Conservation (phyloP, 768 basidiomycete species). For the Pulveroboletus ravenelii region DNA sequence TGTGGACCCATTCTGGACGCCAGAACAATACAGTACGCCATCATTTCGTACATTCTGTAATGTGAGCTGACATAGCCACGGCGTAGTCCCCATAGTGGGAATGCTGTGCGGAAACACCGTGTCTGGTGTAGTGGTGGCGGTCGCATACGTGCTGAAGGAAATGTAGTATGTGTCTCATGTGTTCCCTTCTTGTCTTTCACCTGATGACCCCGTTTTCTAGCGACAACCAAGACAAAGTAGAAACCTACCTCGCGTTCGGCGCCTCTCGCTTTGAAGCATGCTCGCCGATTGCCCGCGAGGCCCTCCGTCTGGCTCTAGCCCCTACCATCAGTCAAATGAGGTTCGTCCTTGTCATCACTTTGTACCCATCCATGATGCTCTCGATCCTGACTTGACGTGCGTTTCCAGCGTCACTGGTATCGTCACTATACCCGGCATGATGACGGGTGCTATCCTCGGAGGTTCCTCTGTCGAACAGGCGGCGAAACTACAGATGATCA, state of each 20-base stretch:
- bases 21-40: conserved; percentile 69
- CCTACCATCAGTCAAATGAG: conserved; percentile 88
- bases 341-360: conserved; percentile 28
- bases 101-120: conserved; percentile 85
- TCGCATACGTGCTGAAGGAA: conserved; percentile 70
- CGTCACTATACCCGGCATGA: conserved; percentile 84
- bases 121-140: conserved; percentile 66
- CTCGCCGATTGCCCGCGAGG: conserved; percentile 71
- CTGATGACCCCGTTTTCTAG: conserved; percentile 30
- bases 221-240: conserved; percentile 81
- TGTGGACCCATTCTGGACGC: conserved; percentile 75
- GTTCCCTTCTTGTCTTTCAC: background rate
- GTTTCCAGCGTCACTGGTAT: conserved; percentile 60
- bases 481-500: conserved; percentile 83
- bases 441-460: conserved; percentile 88
- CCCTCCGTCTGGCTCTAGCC: conserved; percentile 72
- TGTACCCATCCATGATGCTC: background rate
- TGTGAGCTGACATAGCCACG: conserved; percentile 1
- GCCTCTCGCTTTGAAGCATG: conserved; percentile 83
- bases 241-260: conserved; percentile 82
- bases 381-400: background rate
- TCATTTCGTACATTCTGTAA: background rate
- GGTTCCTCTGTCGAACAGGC: conserved; percentile 83
- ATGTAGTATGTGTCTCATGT: conserved; percentile 47
- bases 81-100: conserved; percentile 71